Base-by-base conservation (phyloP, 768 basidiomycete genomes). In the Mycena leptocephala region DNA sequence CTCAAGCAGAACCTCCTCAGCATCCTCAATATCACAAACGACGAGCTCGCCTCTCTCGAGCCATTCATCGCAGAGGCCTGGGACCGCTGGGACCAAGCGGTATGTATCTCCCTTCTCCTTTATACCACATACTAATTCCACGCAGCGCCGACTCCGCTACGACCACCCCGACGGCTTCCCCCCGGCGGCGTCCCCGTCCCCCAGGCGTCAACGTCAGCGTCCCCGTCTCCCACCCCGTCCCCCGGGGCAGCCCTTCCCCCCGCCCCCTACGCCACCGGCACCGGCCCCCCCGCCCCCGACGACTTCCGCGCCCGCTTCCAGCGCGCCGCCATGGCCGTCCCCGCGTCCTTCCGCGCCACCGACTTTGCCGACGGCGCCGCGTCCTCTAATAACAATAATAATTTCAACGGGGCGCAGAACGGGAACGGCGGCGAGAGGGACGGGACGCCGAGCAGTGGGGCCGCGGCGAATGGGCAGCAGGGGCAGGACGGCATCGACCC, bases 31-130 rank as follows among this genome's bases (percentile, higher is more conserved):
- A 93, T 96, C 91, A 92, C 94, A 33, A 92, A 91, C 84, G 95
- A 96, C 66, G 95, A 96, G 80, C 89, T 96, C 22, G 92, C 92
- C 3, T 92, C 93, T 13, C 85, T 96, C 63, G 94, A 96, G 81
- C 94, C 95, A 32, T 87, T 95, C 79, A 93, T 96, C 58, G 95
- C 95, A 7, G 93, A 94, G 56, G 95, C 95, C 22, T 96, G 95
- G 90, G 95, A 96, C 72, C 93, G 94, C 48, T 96, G 95, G 95
- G 93, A 96, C 79, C 91, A 92, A 78, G 93, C 93, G 83, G 95
- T 95, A 81, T 71, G 90, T 82, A 33, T 39, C n/a, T 43, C 22
- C 33, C 53, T 37, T 35, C 56, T 72, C 72, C 51, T 72, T 64
- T 75, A 41, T 10, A 70, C 76, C 22, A 41, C 65, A 13, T 63